Base-by-base conservation (phyloP, 169 alveolate species). In the Plasmodium gaboni region DNA sequence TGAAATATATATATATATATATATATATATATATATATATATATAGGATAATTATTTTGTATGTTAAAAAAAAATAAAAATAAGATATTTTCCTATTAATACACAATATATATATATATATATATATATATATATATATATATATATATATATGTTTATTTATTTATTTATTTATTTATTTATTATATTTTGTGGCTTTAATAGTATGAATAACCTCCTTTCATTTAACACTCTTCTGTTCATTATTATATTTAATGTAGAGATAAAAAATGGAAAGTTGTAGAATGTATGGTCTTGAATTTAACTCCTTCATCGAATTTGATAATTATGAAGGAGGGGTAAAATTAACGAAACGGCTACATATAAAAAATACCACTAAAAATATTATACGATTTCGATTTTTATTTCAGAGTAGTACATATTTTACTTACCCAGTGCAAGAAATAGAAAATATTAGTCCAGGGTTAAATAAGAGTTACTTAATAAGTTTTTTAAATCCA, bases 381-480 rank as follows among this genome's bases (percentile, higher is more conserved):
- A 68, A 80, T 69, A 55, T 80, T 19, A 68, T 80, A 55, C 42
- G 83, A 24, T 80, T 80, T 80, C 44, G 90, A 46, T 80, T 80
- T 71, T 50, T 80, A 32, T 80, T 68, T 71, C 85, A 80, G 67
- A 80, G 72, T 15, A 80, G 90, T 32, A 15, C 32, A 15, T 80
- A 80, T 80, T 80, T 80, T 80, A 80, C 83, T 17, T 80, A 67
- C 55, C 90, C 90, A 55, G n/a, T 80, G 17, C 90, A 80, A 71
- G 90, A 80, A 50, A n/a, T 80, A 68, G 90, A 80, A 80, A 80
- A 63, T 22, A 68, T 80, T 48, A 80, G 90, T 68, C 85, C 90
- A 8, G 90, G 90, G 57, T 57, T 80, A 80, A 80, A 51, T 32
- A 80, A 80, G 55, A 67, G 83, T 26, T 80, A 80, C 48, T 44